Evolutionary conservation across 164 flowering plant species (phyloP).

Genomic region (Hamamelis virginiana): DNA sequence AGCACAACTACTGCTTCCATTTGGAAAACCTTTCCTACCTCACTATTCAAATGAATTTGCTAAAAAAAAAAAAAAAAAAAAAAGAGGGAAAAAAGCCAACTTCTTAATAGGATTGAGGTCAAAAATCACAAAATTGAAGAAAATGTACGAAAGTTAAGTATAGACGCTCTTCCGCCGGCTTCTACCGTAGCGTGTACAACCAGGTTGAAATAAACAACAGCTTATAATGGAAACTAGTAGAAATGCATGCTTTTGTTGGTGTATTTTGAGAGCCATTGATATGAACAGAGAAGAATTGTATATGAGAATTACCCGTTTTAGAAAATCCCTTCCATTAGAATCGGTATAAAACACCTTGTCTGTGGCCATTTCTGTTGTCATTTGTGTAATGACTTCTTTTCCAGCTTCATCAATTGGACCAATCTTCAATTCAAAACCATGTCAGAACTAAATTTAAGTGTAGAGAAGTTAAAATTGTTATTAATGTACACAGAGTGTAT

Average conservation of each 20-base stretch:
- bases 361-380: slow-evolving; percentile 74
- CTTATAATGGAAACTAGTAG: background rate
- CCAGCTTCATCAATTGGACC: slow-evolving; percentile 83
- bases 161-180: too few relatives aligned
- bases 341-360: slow-evolving; percentile 78
- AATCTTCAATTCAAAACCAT: slow-evolving; percentile 44
- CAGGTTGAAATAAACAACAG: background rate
- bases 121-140: too few relatives aligned
- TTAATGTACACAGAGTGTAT: background rate
- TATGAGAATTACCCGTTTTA: slow-evolving; percentile 58
- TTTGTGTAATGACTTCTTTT: slow-evolving; percentile 74
- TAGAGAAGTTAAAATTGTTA: background rate
- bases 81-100: too few relatives aligned
- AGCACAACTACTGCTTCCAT: too few relatives aligned
- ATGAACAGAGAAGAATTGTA: background rate
- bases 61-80: too few relatives aligned
- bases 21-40: too few relatives aligned
- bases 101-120: too few relatives aligned
- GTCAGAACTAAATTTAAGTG: slow-evolving; percentile 10
- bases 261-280: background rate
- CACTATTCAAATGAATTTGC: too few relatives aligned
- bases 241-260: background rate
- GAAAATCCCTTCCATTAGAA: slow-evolving; percentile 86
- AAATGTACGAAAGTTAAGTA: too few relatives aligned
- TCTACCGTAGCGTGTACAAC: too few relatives aligned